A percentile compares a stretch with the other conserved stretches of the same genome.
phyloP scores from a whole-genome alignment of 2,329 filamentous ascomycete species.

The Fusarium multiceps region DNA sequence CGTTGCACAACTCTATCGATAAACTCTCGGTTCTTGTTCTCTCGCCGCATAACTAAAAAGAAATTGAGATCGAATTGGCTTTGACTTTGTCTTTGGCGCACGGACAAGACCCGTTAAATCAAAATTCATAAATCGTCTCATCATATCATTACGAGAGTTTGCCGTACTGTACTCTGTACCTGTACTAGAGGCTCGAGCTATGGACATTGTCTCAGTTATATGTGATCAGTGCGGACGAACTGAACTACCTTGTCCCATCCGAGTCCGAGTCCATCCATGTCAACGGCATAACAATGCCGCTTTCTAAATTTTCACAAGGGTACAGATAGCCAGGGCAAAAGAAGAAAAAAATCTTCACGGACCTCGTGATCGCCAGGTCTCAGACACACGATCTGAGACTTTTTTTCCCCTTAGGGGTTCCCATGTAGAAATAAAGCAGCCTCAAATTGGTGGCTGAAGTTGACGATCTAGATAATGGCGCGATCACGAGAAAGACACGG shows the following conservation, averaged over 20 bases:
- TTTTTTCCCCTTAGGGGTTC: slow-evolving; percentile 10
- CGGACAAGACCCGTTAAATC: background rate
- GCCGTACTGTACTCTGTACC: background rate
- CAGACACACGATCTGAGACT: slow-evolving; percentile 34
- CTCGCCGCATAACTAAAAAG: background rate
- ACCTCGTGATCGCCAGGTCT: slow-evolving; percentile 15
- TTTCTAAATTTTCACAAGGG: background rate
- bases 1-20: slow-evolving; percentile 1
- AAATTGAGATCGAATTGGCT: background rate
- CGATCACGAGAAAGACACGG: slow-evolving; percentile 23
- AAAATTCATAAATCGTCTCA: background rate
- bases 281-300: background rate
- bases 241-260: background rate
- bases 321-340: background rate
- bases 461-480: slow-evolving; percentile 12
- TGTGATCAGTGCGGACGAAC: background rate
- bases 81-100: background rate
- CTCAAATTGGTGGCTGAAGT: background rate
- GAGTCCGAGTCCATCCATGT: background rate
- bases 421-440: slow-evolving; percentile 17
- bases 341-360: background rate
- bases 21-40: background rate
- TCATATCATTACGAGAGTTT: background rate
- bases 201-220: slow-evolving; percentile 3
- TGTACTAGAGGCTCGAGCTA: background rate